phyloP scores from a whole-genome alignment of 768 basidiomycete species.

The Trametes punicea region DNA sequence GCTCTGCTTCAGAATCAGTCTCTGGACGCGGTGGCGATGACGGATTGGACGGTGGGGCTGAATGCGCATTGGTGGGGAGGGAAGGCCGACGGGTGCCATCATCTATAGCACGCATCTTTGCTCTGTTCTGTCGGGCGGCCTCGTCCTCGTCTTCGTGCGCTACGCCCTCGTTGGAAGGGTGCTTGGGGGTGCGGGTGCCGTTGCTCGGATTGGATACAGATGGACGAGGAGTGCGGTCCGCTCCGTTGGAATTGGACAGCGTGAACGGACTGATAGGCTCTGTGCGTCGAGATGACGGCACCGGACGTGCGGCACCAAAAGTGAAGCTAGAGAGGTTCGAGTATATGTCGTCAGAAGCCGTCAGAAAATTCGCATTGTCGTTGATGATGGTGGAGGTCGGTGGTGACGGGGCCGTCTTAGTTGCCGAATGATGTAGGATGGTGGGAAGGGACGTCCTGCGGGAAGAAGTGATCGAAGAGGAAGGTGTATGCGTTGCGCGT shows the following conservation, averaged over 20 bases:
- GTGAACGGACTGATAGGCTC: constrained; percentile 40
- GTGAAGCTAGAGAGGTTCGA: constrained; percentile 40
- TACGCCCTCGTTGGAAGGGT: constrained; percentile 27
- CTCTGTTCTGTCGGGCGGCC: constrained; percentile 30
- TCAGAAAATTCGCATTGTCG: constrained; percentile 13
- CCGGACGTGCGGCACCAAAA: constrained; percentile 35
- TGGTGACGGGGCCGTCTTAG: constrained; percentile 17
- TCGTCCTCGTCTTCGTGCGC: constrained; percentile 39
- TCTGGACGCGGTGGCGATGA: constrained; percentile 5
- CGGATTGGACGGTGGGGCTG: constrained; percentile 9
- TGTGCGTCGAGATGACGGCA: constrained; percentile 21
- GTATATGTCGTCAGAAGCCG: constrained; percentile 33
- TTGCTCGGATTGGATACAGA: constrained; percentile 32
- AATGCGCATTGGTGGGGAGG: constrained; percentile 33
- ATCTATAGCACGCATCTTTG: constrained; percentile 44
- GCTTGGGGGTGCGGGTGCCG: constrained; percentile 35
- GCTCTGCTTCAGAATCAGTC: constrained; percentile 20
- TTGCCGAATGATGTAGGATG: constrained; percentile 24
- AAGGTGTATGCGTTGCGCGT: constrained; percentile 19
- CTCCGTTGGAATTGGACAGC: constrained; percentile 23
- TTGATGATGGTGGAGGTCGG: constrained; percentile 13
- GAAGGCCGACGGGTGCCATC: constrained; percentile 41
- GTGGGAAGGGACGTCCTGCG: constrained; percentile 29
- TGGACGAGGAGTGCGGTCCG: constrained; percentile 45
- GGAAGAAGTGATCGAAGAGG: constrained; percentile 25